A percentile compares a stretch with the other conserved stretches of the same genome.
phyloP scores from a whole-genome alignment of 345 rosid species.

The Populus deltoides region DNA sequence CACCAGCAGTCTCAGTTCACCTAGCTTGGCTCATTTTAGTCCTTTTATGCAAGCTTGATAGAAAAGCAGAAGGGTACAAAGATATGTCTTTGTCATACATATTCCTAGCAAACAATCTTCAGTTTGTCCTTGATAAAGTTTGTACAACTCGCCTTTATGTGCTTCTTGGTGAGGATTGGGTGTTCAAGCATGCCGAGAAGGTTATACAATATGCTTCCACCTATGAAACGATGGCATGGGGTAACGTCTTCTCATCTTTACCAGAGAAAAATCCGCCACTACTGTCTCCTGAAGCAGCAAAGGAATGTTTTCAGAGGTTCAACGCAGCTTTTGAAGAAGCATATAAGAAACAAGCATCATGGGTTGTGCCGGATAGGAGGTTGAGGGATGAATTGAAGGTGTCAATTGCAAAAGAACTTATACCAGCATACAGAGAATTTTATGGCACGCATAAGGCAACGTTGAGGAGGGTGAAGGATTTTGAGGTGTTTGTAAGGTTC shows the following conservation, averaged over 20 bases:
- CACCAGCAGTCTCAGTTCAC: slow-evolving; percentile 13
- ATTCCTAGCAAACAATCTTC: slow-evolving; percentile 28
- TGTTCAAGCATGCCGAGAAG: slow-evolving; percentile 19
- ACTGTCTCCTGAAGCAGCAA: slow-evolving; percentile 16
- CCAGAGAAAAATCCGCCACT: not conserved
- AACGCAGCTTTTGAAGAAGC: slow-evolving; percentile 27
- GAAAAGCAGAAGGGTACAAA: slow-evolving; percentile 20
- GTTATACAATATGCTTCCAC: slow-evolving; percentile 19
- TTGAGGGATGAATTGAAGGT: slow-evolving; percentile 24
- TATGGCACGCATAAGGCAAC: slow-evolving; percentile 7
- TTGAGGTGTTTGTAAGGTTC: slow-evolving; percentile 40
- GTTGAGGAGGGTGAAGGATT: slow-evolving; percentile 34
- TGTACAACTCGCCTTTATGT: slow-evolving; percentile 7
- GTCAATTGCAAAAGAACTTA: slow-evolving; percentile 17
- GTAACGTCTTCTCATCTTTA: slow-evolving; percentile 20
- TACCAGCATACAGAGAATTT: slow-evolving; percentile 23
- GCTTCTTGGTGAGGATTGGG: slow-evolving; percentile 26
- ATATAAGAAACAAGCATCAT: slow-evolving; percentile 17
- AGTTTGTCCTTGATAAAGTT: slow-evolving; percentile 12
- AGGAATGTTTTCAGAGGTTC: slow-evolving; percentile 15
- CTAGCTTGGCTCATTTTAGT: slow-evolving; percentile 21
- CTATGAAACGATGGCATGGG: slow-evolving; percentile 24
- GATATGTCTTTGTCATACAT: slow-evolving; percentile 25
- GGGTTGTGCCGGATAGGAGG: slow-evolving; percentile 19
- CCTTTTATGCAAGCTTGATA: slow-evolving; percentile 28